Base-by-base conservation (phyloP, 228 moss, liverwort and hornwort genomes). In the Sphagnum magellanicum region DNA sequence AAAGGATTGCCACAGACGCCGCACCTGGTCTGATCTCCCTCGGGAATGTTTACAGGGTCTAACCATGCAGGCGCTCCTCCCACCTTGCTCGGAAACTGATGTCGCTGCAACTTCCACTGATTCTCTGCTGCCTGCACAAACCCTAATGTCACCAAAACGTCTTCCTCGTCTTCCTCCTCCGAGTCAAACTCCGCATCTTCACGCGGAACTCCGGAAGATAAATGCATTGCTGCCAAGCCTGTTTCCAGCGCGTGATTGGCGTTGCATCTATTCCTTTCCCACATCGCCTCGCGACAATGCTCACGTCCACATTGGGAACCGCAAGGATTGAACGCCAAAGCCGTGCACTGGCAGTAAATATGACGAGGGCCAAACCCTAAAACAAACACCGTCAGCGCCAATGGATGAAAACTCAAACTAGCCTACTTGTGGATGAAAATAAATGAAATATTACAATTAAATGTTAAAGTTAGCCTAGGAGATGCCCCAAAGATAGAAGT, bases 41-140 rank as follows among this genome's bases (percentile, higher is more conserved):
- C 74, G 0, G 94, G 94, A 0, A 91, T 55, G 5, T 79, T 81
- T 15, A 78, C 8, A 0, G 94, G 90, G 63, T 94, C 94, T 75
- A 94, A 67, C 94, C 94, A 94, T 3, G 91, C 88, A n/a, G 94
- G 91, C 9, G 89, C 71, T 6, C 94, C 91, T 13, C 94, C 94
- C 0, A 89, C 86, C 59, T 94, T 94, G 16, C 88, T 83, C 5
- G 94, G 94, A 14, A 94, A 94, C 59, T 94, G 91, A 47, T 91
- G 91, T 48, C 94, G 79, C 4, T 73, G 77, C 59, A 94, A 68
- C 74, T 78, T 86, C 94, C 89, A 90, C 0, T 61, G 68, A 67
- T 91, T 76, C 5, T 79, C 74, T 5, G 84, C 60, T 14, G 81
- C 79, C 51, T 78, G 84, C 71, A 84, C 74, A 68, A 88, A 94